A percentile compares a stretch with the other conserved stretches of the same genome.
These are phyloP conservation scores for Adansonia rubrostipa DNA, from an alignment of 441 rosid species.

Conservation along the genomic window DNA sequence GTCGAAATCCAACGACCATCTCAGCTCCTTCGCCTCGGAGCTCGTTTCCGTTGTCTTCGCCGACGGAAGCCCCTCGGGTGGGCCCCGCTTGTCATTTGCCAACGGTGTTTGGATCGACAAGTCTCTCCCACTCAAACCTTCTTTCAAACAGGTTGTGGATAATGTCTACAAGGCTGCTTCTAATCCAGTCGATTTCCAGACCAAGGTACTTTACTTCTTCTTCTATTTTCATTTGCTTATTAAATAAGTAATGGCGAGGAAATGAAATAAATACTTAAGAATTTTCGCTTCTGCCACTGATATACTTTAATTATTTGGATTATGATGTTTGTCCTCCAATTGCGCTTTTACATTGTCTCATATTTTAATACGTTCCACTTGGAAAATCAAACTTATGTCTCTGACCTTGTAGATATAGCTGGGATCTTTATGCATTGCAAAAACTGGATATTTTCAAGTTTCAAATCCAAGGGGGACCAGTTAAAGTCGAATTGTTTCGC, in stretches of 20 bases:
- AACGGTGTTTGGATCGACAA: constrained; percentile 77
- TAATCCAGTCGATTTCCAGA: constrained; percentile 66
- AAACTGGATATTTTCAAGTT: no score
- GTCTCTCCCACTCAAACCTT: constrained; percentile 58
- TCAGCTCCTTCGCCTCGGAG: constrained; percentile 62
- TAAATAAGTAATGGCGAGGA: not conserved
- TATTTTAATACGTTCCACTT: not conserved
- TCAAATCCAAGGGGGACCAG: no score
- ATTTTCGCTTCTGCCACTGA: not conserved
- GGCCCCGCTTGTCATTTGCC: constrained; percentile 64
- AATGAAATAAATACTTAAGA: not conserved
- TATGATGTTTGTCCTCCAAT: not conserved
- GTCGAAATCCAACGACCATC: constrained; percentile 57
- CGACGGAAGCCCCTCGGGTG: constrained; percentile 66
- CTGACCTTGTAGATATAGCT: not conserved
- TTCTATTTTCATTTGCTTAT: not conserved
- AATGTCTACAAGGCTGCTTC: constrained; percentile 63
- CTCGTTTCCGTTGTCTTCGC: constrained; percentile 64
- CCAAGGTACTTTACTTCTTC: constrained; percentile 52
- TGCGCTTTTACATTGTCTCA: not conserved
- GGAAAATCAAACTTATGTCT: not conserved
- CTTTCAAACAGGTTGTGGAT: constrained; percentile 63
- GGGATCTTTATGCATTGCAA: no score
- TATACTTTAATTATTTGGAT: not conserved
- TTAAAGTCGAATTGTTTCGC: no score